These are phyloP conservation scores for Pyracantha coccinea DNA, from an alignment of 331 rosid genomes.

Conservation along the genomic window DNA sequence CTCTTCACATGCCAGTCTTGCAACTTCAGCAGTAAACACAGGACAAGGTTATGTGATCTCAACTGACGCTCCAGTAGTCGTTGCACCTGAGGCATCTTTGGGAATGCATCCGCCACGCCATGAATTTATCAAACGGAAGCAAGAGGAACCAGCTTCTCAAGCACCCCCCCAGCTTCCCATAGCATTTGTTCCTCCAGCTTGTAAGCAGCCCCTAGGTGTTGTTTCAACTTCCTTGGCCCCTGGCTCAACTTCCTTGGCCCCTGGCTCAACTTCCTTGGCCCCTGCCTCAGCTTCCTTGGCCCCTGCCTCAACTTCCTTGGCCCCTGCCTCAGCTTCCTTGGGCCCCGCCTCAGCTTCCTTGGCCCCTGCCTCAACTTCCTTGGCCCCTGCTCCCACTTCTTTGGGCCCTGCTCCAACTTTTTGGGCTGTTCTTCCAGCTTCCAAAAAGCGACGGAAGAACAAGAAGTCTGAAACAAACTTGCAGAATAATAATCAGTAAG, in stretches of 20 bases:
- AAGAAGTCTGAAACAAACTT: slow-evolving; percentile 36
- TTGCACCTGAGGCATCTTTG: slow-evolving; percentile 1
- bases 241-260: too few species aligned
- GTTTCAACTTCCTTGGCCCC: not conserved
- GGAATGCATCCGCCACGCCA: slow-evolving; percentile 15
- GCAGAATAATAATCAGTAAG: slow-evolving; percentile 38
- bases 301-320: not conserved
- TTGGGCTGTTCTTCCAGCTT: not conserved
- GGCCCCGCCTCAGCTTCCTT: not conserved
- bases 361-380: not conserved
- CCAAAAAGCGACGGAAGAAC: slow-evolving; percentile 37
- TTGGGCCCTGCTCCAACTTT: slow-evolving; percentile 8
- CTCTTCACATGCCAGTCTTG: not conserved
- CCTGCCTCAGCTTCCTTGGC: not conserved
- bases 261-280: not conserved
- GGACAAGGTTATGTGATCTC: not conserved
- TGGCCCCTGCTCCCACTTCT: not conserved
- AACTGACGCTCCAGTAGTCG: not conserved
- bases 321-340: not conserved
- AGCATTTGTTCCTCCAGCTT: not conserved
- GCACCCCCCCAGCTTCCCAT: slow-evolving; percentile 5
- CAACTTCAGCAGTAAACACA: not conserved
- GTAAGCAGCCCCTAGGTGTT: too few species aligned
- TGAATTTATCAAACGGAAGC: slow-evolving; percentile 10
- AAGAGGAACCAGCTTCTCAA: slow-evolving; percentile 6